Conservation (phyloP, 306 rosid genomes). For the barrel medic (Medicago truncatula) region DNA sequence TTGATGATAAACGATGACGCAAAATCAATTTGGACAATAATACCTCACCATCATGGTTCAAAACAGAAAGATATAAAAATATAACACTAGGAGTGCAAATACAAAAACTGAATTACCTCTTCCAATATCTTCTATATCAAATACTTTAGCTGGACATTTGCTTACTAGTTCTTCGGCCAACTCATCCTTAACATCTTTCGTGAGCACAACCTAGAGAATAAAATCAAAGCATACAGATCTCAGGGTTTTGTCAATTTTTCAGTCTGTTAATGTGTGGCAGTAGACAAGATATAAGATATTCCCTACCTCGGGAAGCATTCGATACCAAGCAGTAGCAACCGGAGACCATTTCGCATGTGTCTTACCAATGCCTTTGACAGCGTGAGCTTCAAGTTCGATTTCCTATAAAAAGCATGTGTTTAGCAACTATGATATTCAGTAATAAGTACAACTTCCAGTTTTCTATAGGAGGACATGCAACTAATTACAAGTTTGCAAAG, state of each 20-base stretch:
- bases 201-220: slow-evolving; percentile 64
- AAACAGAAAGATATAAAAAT: slow-evolving; percentile 25
- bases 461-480: slow-evolving; percentile 24
- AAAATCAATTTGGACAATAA: slow-evolving; percentile 33
- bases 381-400: slow-evolving; percentile 96
- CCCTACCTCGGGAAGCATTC: slow-evolving; percentile 96
- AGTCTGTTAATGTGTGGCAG: not conserved
- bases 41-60: slow-evolving; percentile 7
- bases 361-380: slow-evolving; percentile 93
- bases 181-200: slow-evolving; percentile 66
- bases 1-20: not conserved
- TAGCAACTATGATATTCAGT: not conserved
- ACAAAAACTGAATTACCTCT: slow-evolving; percentile 56
- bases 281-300: slow-evolving; percentile 16
- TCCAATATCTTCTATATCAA: slow-evolving; percentile 93
- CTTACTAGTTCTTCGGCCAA: slow-evolving; percentile 69
- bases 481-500: slow-evolving; percentile 24
- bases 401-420: slow-evolving; percentile 56
- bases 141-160: slow-evolving; percentile 78
- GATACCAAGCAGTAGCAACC: slow-evolving; percentile 95
- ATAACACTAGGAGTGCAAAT: not conserved
- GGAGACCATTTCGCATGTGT: slow-evolving; percentile 99
- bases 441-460: slow-evolving; percentile 4
- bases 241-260: slow-evolving; percentile 23
- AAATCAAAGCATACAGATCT: slow-evolving; percentile 6